These are phyloP conservation scores for Dimargaris cristalligena DNA, from an alignment of 192 early-diverging fungal genomes.

Conservation along the genomic window DNA sequence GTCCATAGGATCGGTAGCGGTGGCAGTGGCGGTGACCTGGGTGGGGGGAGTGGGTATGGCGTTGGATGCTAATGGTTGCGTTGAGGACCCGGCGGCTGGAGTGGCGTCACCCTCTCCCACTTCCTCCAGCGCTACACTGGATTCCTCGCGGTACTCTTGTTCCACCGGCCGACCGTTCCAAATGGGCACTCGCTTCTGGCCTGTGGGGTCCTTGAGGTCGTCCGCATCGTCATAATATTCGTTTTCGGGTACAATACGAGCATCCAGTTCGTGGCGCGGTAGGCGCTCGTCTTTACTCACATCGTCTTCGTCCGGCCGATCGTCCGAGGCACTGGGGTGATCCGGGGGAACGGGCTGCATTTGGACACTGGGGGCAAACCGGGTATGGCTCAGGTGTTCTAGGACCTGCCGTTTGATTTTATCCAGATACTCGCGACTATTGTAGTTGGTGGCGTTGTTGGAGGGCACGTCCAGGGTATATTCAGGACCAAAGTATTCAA, in stretches of 20 bases:
- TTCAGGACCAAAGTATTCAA: conserved; percentile 83
- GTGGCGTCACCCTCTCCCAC: too few species aligned
- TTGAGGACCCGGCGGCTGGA: too few species aligned
- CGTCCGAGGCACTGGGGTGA: too few species aligned
- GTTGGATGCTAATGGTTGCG: too few species aligned
- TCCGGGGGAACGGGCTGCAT: conserved; percentile 32
- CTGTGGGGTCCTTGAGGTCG: neutral
- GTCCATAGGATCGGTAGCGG: too few species aligned
- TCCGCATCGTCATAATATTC: conserved; percentile 28
- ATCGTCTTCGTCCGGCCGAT: conserved; percentile 19
- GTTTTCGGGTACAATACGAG: conserved; percentile 27
- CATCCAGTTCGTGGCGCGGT: conserved; percentile 22
- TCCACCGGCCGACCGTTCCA: conserved; percentile 1
- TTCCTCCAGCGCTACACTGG: neutral
- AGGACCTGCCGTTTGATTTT: conserved; percentile 39
- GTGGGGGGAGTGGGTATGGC: too few species aligned
- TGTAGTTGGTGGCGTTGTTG: conserved; percentile 71
- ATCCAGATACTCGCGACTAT: conserved; percentile 70
- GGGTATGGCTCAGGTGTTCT: conserved; percentile 42
- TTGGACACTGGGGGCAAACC: conserved; percentile 42
- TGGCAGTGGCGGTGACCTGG: too few species aligned
- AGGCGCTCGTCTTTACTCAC: conserved; percentile 29
- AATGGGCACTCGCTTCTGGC: neutral
- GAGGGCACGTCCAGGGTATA: conserved; percentile 67
- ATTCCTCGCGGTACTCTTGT: neutral